Conservation (phyloP, 2,329 filamentous ascomycete genomes). For the Phialemonium atrogriseum region DNA sequence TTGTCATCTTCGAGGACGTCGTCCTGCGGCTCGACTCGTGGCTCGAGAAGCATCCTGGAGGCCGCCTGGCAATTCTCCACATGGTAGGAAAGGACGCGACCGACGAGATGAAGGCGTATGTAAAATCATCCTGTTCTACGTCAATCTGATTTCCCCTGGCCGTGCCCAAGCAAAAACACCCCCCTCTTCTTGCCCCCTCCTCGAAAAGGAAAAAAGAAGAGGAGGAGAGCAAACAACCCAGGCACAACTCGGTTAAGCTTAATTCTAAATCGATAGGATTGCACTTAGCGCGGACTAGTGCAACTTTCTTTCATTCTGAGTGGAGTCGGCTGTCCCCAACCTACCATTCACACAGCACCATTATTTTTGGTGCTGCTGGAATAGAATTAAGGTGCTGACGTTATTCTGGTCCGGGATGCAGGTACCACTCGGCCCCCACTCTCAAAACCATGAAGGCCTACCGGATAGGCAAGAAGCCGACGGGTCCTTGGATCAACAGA, state of each 20-base stretch:
- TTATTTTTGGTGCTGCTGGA: too few species aligned
- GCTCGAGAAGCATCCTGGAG: constrained; percentile 52
- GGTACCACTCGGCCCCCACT: constrained; percentile 48
- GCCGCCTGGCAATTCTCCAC: constrained; percentile 49
- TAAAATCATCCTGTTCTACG: constrained; percentile 8
- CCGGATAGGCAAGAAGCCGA: constrained; percentile 48
- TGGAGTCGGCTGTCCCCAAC: too few species aligned
- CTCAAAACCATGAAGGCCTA: constrained; percentile 50
- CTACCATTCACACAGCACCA: too few species aligned
- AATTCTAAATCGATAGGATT: too few species aligned
- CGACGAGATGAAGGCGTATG: constrained; percentile 50
- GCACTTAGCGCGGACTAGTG: too few species aligned
- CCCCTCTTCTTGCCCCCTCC: too few species aligned
- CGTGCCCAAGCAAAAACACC: constrained; percentile 16
- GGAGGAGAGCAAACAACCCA: too few species aligned
- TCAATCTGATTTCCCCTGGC: neutral
- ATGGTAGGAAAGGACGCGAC: constrained; percentile 53
- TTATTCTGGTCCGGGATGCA: constrained; percentile 20
- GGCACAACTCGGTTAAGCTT: too few species aligned
- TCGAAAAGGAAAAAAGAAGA: too few species aligned
- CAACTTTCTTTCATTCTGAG: too few species aligned
- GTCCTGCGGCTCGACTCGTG: constrained; percentile 49
- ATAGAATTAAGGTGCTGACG: neutral
- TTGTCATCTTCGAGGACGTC: constrained; percentile 47
- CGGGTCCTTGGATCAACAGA: constrained; percentile 47